Evolutionary conservation across 306 rosid species (phyloP).

Genomic region (Senna siamea): DNA sequence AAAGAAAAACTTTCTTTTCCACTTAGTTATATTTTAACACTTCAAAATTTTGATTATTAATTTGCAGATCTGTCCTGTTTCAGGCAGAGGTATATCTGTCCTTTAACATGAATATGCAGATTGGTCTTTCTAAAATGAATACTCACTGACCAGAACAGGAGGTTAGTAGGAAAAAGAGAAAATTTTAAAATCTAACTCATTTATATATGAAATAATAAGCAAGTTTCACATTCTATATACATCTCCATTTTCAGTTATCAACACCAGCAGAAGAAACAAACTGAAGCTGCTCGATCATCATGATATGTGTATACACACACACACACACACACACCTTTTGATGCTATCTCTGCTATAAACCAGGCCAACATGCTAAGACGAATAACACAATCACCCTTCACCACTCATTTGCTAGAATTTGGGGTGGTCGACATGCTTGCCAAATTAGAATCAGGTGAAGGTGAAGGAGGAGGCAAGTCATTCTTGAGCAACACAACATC

Average conservation of each 20-base stretch:
- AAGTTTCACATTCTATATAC: constrained; percentile 43
- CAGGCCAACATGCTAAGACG: too few species aligned
- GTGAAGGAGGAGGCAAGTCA: constrained; percentile 53
- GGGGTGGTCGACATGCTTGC: constrained; percentile 56
- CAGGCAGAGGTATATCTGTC: too few species aligned
- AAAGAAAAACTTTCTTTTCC: too few species aligned
- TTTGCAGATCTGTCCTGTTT: too few species aligned
- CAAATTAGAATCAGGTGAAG: constrained; percentile 57
- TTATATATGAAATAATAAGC: constrained; percentile 25
- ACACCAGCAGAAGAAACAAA: constrained; percentile 20
- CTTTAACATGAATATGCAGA: too few species aligned
- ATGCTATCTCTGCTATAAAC: constrained; percentile 10
- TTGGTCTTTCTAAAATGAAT: too few species aligned
- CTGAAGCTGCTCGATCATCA: too few species aligned
- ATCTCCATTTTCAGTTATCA: constrained; percentile 36
- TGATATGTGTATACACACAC: constrained; percentile 1
- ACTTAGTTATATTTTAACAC: too few species aligned
- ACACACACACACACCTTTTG: too few species aligned
- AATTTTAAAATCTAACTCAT: not conserved
- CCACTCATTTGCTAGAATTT: constrained; percentile 51
- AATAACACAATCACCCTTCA: not conserved
- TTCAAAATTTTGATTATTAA: too few species aligned
- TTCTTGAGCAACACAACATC: constrained; percentile 53
- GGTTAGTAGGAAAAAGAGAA: not conserved
- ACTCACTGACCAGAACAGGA: not conserved